These are phyloP conservation scores for Myriangium duriaei DNA, from an alignment of 2,329 filamentous ascomycete genomes.

Conservation along the genomic window DNA sequence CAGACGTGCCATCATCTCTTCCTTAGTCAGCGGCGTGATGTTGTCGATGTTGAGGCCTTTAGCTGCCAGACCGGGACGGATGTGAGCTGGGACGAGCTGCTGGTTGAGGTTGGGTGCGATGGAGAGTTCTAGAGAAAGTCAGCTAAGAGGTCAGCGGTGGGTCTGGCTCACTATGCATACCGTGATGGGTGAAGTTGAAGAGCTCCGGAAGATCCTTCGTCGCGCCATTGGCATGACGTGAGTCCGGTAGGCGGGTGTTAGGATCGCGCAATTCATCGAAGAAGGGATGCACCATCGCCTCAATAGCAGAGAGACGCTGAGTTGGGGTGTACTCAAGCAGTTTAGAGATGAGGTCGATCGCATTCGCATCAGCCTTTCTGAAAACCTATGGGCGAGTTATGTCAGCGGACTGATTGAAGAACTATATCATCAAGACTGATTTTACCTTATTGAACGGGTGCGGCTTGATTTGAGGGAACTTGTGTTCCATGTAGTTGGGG, in stretches of 20 bases:
- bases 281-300: slow-evolving; percentile 97
- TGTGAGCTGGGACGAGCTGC: slow-evolving; percentile 75
- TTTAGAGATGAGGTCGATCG: slow-evolving; percentile 87
- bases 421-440: background rate
- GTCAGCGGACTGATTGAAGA: background rate
- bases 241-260: slow-evolving; percentile 84
- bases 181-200: slow-evolving; percentile 89
- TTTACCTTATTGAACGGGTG: slow-evolving; percentile 88
- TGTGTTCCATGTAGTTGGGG: slow-evolving; percentile 99
- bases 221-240: slow-evolving; percentile 71
- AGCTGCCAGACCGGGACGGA: slow-evolving; percentile 58
- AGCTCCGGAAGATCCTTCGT: slow-evolving; percentile 72
- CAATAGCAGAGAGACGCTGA: slow-evolving; percentile 80
- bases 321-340: slow-evolving; percentile 96
- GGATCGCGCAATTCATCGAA: slow-evolving; percentile 94
- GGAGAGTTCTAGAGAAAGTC: slow-evolving; percentile 61
- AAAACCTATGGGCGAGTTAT: slow-evolving; percentile 53
- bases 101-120: slow-evolving; percentile 80
- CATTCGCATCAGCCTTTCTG: slow-evolving; percentile 83
- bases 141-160: slow-evolving; percentile 2
- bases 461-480: slow-evolving; percentile 99
- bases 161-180: no score
- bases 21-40: slow-evolving; percentile 79
- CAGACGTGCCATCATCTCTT: slow-evolving; percentile 94
- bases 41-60: slow-evolving; percentile 83